Conservation (phyloP, 352 stramenopile genomes). For the Phytophthora podocarpi region DNA sequence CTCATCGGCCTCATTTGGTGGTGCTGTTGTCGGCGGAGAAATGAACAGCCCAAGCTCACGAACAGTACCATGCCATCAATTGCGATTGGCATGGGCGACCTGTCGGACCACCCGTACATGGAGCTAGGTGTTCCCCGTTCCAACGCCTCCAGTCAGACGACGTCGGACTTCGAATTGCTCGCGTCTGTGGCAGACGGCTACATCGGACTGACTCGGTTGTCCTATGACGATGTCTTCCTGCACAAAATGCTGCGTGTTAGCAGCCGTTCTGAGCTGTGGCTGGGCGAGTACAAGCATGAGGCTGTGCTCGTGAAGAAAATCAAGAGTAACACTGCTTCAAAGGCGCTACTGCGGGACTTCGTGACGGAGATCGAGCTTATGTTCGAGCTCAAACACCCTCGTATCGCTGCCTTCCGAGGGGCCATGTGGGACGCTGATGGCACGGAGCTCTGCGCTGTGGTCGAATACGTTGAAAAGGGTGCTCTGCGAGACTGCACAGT, state of each 20-base stretch:
- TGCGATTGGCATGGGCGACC: slow-evolving; percentile 59
- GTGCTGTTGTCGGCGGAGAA: slow-evolving; percentile 39
- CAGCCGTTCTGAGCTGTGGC: slow-evolving; percentile 74
- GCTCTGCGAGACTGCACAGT: slow-evolving; percentile 67
- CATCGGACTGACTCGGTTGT: slow-evolving; percentile 66
- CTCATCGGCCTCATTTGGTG: slow-evolving; percentile 46
- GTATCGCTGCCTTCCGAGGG: slow-evolving; percentile 72
- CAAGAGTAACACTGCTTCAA: slow-evolving; percentile 73
- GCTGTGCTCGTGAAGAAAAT: slow-evolving; percentile 83
- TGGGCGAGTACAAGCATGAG: slow-evolving; percentile 71
- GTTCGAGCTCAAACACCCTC: slow-evolving; percentile 65
- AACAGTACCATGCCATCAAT: slow-evolving; percentile 59
- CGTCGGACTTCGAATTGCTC: slow-evolving; percentile 76
- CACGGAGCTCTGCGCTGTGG: slow-evolving; percentile 73
- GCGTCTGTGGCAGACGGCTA: slow-evolving; percentile 70
- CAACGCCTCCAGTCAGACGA: slow-evolving; percentile 68
- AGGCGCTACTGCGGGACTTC: slow-evolving; percentile 69
- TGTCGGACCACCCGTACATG: slow-evolving; percentile 66
- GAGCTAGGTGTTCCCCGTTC: slow-evolving; percentile 44
- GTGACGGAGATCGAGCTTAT: slow-evolving; percentile 86
- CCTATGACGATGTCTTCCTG: slow-evolving; percentile 75
- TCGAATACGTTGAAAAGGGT: slow-evolving; percentile 70
- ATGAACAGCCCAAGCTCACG: slow-evolving; percentile 53
- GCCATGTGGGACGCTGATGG: slow-evolving; percentile 77
- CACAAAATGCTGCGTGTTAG: slow-evolving; percentile 78